phyloP scores from a whole-genome alignment of 805 yeast genomes.

The Sugiyamaella mastotermitis region DNA sequence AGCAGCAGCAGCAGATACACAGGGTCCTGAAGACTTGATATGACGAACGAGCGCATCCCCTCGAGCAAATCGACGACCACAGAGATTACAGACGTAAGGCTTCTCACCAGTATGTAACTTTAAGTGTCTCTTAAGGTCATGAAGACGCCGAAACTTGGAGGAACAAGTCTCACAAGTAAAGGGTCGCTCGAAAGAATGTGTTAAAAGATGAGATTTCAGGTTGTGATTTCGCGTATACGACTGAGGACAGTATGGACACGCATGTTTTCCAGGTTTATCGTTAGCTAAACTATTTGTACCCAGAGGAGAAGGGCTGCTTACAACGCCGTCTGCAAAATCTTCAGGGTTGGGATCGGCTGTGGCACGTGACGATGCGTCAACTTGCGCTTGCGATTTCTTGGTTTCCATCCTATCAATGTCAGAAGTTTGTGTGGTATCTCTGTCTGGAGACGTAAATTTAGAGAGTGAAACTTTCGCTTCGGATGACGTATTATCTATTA shows the following conservation, averaged over 20 bases:
- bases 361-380: too few relatives aligned
- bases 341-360: too few relatives aligned
- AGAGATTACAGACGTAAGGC: constrained; percentile 55
- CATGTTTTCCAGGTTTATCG: constrained; percentile 36
- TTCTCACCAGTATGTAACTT: constrained; percentile 72
- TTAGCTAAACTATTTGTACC: too few relatives aligned
- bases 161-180: constrained; percentile 57
- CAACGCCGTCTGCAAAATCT: too few relatives aligned
- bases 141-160: constrained; percentile 60
- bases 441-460: too few relatives aligned
- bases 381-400: too few relatives aligned
- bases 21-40: constrained; percentile 39
- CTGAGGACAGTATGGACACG: constrained; percentile 56
- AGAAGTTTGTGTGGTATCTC: too few relatives aligned
- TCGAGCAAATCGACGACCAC: constrained; percentile 63
- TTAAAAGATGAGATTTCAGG: constrained; percentile 63
- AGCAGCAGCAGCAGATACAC: constrained; percentile 15
- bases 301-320: too few relatives aligned
- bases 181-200: constrained; percentile 61
- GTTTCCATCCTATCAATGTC: too few relatives aligned
- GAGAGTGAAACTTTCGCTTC: too few relatives aligned
- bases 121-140: constrained; percentile 71
- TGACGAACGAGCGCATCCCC: constrained; percentile 74
- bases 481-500: too few relatives aligned
- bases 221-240: constrained; percentile 69